Conservation (phyloP, 192 early-diverging fungal species). For the Coemansia sp. region DNA sequence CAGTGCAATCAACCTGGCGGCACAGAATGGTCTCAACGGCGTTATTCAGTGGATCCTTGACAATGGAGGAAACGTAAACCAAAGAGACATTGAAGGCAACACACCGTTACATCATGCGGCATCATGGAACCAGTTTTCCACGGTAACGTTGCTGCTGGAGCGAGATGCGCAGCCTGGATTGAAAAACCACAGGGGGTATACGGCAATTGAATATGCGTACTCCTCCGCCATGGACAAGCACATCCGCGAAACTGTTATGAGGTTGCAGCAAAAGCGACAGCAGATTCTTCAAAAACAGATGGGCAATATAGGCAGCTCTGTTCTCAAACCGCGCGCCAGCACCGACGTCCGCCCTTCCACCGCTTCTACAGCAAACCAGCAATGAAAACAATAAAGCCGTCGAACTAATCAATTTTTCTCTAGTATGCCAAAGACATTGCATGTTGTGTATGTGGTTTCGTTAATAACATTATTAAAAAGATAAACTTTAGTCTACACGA, state of each 20-base stretch:
- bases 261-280: constrained; percentile 38
- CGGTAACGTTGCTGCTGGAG: constrained; percentile 33
- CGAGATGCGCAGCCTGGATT: constrained; percentile 33
- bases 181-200: constrained; percentile 53
- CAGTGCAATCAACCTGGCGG: constrained; percentile 46
- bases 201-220: constrained; percentile 48
- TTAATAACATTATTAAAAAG: too few species aligned
- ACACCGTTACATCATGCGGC: constrained; percentile 49
- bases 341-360: too few species aligned
- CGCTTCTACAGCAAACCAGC: constrained; percentile 9
- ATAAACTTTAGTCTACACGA: constrained; percentile 43
- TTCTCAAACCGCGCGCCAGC: too few species aligned
- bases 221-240: constrained; percentile 46
- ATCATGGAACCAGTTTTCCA: constrained; percentile 48
- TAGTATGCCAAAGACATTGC: neutral
- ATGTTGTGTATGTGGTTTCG: too few species aligned
- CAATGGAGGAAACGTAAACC: constrained; percentile 50
- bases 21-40: constrained; percentile 45
- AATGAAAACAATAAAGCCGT: neutral
- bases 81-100: constrained; percentile 51
- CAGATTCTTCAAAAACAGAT: constrained; percentile 20
- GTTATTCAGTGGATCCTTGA: constrained; percentile 46
- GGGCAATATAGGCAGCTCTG: too few species aligned
- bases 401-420: too few species aligned
- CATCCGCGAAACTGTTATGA: constrained; percentile 22